Conservation (phyloP, 2,329 filamentous ascomycete genomes). For the Rhynchosporium agropyri region DNA sequence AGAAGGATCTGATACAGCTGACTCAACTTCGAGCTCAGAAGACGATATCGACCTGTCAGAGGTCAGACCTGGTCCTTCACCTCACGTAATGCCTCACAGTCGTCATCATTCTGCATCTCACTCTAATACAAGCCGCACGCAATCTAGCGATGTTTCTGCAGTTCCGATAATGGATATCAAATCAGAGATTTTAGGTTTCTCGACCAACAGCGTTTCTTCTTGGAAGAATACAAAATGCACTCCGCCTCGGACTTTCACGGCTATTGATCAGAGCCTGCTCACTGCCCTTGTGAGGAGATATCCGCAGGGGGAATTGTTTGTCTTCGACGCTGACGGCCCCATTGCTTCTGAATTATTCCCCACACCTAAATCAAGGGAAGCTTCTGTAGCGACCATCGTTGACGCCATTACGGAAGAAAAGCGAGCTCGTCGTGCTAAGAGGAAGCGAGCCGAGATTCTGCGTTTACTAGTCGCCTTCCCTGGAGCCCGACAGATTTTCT, state of each 20-base stretch:
- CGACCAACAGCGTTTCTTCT: conserved; percentile 29
- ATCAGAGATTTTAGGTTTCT: conserved; percentile 37
- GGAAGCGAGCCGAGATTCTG: conserved; percentile 33
- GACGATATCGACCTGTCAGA: conserved; percentile 14
- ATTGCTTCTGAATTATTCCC: conserved; percentile 19
- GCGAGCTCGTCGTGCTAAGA: conserved; percentile 17
- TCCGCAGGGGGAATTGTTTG: conserved; percentile 38
- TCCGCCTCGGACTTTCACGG: conserved; percentile 22
- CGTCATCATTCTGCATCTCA: not conserved
- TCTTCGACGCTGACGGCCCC: conserved; percentile 35
- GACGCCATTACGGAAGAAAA: conserved; percentile 18
- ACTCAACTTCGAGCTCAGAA: conserved; percentile 7
- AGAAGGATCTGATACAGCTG: conserved; percentile 15
- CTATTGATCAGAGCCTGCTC: conserved; percentile 34
- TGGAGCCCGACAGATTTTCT: conserved; percentile 48
- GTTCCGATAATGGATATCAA: conserved; percentile 21
- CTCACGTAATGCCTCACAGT: conserved; percentile 16
- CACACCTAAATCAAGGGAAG: not conserved
- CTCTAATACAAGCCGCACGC: not conserved
- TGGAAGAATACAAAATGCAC: conserved; percentile 25
- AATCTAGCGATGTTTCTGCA: not conserved
- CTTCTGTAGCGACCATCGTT: conserved; percentile 15
- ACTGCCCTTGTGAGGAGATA: conserved; percentile 34
- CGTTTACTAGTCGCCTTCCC: conserved; percentile 46
- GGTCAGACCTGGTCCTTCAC: conserved; percentile 26